Conservation (phyloP, 2,329 filamentous ascomycete species). For the Trichoderma endophyticum region DNA sequence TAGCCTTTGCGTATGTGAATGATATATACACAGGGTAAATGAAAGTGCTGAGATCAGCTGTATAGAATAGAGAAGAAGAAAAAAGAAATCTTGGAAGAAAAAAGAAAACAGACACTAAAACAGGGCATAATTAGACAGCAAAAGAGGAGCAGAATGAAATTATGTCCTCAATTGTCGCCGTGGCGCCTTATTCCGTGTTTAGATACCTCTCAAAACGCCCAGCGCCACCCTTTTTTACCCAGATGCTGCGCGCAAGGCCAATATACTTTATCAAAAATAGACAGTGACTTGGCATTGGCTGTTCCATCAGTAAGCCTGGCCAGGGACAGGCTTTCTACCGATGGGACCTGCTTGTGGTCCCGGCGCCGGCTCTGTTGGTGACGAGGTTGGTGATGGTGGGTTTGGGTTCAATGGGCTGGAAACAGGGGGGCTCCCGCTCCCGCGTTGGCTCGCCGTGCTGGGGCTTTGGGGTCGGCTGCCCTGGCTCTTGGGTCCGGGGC, state of each 20-base stretch:
- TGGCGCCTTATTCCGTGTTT: slow-evolving; percentile 22
- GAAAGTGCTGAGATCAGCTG: slow-evolving; percentile 5
- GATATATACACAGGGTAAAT: slow-evolving; percentile 16
- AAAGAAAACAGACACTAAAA: slow-evolving; percentile 7
- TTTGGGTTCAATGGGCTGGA: slow-evolving; percentile 47
- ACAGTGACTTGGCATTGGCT: neutral
- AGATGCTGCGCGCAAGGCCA: slow-evolving; percentile 22
- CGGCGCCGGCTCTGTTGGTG: slow-evolving; percentile 29
- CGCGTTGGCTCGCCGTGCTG: slow-evolving; percentile 39
- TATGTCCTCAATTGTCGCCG: slow-evolving; percentile 25
- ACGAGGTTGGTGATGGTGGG: neutral
- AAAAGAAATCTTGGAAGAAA: slow-evolving; percentile 13
- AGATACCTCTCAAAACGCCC: slow-evolving; percentile 30
- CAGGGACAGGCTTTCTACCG: slow-evolving; percentile 55
- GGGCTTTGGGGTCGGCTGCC: slow-evolving; percentile 41
- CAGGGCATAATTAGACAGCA: slow-evolving; percentile 24
- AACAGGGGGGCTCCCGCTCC: slow-evolving; percentile 43
- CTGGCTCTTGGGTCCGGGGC: slow-evolving; percentile 41
- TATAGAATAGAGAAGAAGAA: neutral
- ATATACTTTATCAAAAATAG: slow-evolving; percentile 21
- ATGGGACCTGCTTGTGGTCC: slow-evolving; percentile 42
- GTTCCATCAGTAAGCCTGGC: slow-evolving; percentile 45
- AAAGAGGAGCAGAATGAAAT: slow-evolving; percentile 19
- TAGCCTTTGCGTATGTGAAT: slow-evolving; percentile 10
- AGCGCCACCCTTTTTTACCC: slow-evolving; percentile 24